These are phyloP conservation scores for Colletotrichum liaoningense DNA, from an alignment of 2,329 filamentous ascomycete species.

Conservation along the genomic window DNA sequence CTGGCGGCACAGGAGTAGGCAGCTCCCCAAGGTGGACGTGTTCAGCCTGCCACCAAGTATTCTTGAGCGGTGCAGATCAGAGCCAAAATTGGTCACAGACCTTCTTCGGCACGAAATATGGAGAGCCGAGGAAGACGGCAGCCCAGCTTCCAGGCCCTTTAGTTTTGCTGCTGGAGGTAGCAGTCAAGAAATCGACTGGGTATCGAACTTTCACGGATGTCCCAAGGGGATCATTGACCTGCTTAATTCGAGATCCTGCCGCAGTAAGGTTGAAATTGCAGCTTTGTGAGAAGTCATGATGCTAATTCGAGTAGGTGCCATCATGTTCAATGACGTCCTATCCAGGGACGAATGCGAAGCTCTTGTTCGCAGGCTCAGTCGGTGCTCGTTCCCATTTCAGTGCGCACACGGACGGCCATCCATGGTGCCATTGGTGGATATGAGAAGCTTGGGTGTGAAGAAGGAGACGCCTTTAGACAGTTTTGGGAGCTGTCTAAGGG, in stretches of 20 bases:
- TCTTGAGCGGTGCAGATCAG: conserved; percentile 77
- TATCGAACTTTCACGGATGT: conserved; percentile 73
- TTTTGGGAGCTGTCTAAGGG: conserved; percentile 34
- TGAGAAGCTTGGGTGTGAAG: conserved; percentile 46
- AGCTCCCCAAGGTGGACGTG: conserved; percentile 56
- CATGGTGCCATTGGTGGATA: conserved; percentile 71
- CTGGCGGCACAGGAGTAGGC: conserved; percentile 13
- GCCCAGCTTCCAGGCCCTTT: background rate
- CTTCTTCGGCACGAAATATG: conserved; percentile 82
- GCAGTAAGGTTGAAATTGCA: conserved; percentile 60
- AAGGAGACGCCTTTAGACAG: background rate
- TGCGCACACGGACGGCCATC: conserved; percentile 83
- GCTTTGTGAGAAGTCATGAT: background rate
- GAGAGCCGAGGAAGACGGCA: conserved; percentile 64
- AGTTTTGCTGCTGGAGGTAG: background rate
- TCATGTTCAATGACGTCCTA: conserved; percentile 87
- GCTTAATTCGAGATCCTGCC: conserved; percentile 80
- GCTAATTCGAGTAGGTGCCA: conserved; percentile 59
- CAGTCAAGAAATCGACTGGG: conserved; percentile 60
- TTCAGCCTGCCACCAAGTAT: conserved; percentile 77
- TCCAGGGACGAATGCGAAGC: conserved; percentile 65
- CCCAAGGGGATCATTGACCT: conserved; percentile 82
- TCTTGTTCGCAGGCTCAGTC: conserved; percentile 67
- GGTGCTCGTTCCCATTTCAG: conserved; percentile 80
- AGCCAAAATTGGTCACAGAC: conserved; percentile 78